Base-by-base conservation (phyloP, 345 rosid species). In the Chamaenerion angustifolium region DNA sequence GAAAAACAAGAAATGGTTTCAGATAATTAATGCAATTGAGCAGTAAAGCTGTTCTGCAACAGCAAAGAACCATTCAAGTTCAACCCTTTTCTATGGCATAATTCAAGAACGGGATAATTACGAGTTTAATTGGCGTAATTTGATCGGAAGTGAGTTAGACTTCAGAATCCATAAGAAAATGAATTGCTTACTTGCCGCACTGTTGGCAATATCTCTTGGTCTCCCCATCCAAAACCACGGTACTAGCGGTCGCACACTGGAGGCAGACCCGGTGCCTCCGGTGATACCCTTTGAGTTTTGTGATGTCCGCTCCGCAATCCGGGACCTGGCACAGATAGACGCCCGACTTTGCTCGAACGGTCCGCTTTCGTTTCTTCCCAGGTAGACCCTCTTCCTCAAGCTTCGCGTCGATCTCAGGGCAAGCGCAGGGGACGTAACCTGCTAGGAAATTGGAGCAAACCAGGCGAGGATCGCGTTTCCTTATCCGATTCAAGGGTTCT, bases 191-290 rank as follows among this genome's bases (percentile, higher is more conserved):
- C 98, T 92, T 92, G 75, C 95, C 96, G 64, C 98, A 92, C 90
- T 92, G 98, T 63, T 92, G 98, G 54, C 98, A 92, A 66, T 92
- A 92, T 80, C 98, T 77, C 78, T 79, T 92, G 48, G 56, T 63
- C 42, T 76, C 81, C 17, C 90, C 88, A 0, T 84, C 85, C 42
- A 92, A 66, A 45, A 71, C 45, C 48, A 88, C 95, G 40, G 67
- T 27, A 16, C 62, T 58, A 0, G 96, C 79, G 64, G 74, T 78
- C 2, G 94, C 98, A 59, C 96, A 92, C 23, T 79, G 64, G 14
- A 92, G 74, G 48, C 98, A 92, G 63, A 92, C 85, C 75, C 85
- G 74, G 58, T 92, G 96, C 58, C 96, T 70, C 66, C 43, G 71
- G 57, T 92, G 96, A 40, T 92, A 92, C 11, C 98, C 98, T 68